phyloP scores from a whole-genome alignment of 73 alveolate species.

The Paramecium bursaria region DNA sequence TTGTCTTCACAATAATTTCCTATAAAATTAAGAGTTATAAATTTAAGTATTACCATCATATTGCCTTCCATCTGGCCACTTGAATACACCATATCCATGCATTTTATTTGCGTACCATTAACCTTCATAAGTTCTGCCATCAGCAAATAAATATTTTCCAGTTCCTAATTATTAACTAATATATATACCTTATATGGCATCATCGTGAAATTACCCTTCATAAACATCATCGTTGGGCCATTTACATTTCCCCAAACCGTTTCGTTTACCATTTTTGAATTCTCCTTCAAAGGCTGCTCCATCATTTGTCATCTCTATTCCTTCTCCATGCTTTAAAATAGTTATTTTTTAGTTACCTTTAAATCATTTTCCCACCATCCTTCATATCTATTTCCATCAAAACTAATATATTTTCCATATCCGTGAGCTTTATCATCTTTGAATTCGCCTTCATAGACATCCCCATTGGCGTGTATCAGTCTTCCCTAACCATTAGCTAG shows the following conservation, averaged over 20 bases:
- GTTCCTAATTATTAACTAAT: too few relatives aligned
- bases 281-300: not conserved
- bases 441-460: conserved; percentile 73
- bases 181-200: not conserved
- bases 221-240: not conserved
- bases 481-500: conserved; percentile 72
- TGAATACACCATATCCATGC: conserved; percentile 65
- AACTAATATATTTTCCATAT: conserved; percentile 42
- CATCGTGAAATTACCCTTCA: not conserved
- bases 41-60: conserved; percentile 45
- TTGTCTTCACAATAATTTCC: too few relatives aligned
- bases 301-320: not conserved
- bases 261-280: not conserved
- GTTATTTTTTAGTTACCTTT: not conserved
- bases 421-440: conserved; percentile 75
- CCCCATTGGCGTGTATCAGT: conserved; percentile 71
- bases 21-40: too few relatives aligned
- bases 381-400: conserved; percentile 36
- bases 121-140: conserved; percentile 12
- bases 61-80: conserved; percentile 66
- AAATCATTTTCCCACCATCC: conserved; percentile 41
- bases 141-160: not conserved
- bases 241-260: not conserved
- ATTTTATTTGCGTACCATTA: conserved; percentile 20
- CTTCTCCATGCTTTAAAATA: conserved; percentile 2